Conservation (phyloP, 1,284 basidiomycete genomes). For the Apiotrichum domesticum region DNA sequence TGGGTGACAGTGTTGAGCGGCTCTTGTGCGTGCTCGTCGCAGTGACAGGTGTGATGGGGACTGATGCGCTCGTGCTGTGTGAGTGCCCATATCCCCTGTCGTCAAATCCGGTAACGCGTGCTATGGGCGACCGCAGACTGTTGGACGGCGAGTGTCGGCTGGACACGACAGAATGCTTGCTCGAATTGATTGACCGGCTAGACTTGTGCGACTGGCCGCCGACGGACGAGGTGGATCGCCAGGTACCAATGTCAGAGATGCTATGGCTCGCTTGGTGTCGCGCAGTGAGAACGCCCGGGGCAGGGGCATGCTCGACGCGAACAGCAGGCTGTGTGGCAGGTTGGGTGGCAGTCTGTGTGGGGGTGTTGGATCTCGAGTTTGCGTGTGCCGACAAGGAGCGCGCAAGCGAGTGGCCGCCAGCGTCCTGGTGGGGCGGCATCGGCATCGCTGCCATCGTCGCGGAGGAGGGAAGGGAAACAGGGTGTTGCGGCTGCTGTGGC, state of each 20-base stretch:
- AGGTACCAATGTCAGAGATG: slow-evolving; percentile 1
- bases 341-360: background rate
- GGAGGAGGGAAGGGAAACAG: background rate
- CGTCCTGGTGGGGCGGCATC: background rate
- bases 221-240: slow-evolving; percentile 1
- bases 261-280: slow-evolving; percentile 12
- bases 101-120: background rate
- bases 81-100: background rate
- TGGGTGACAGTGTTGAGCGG: background rate
- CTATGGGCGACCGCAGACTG: background rate
- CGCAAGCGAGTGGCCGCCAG: slow-evolving; percentile 1
- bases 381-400: slow-evolving; percentile 7
- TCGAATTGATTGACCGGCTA: no score
- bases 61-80: background rate
- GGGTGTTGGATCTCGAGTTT: slow-evolving; percentile 2
- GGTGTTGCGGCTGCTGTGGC: background rate
- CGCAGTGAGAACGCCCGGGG: slow-evolving; percentile 5
- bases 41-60: background rate
- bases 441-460: background rate
- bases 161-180: background rate
- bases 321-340: background rate
- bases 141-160: background rate
- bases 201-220: background rate
- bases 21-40: background rate
- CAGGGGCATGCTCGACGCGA: slow-evolving; percentile 4